A percentile compares a stretch with the other conserved stretches of the same genome.
Conservation (phyloP, 192 early-diverging fungal genomes). For the Gaertneriomyces sp. region DNA sequence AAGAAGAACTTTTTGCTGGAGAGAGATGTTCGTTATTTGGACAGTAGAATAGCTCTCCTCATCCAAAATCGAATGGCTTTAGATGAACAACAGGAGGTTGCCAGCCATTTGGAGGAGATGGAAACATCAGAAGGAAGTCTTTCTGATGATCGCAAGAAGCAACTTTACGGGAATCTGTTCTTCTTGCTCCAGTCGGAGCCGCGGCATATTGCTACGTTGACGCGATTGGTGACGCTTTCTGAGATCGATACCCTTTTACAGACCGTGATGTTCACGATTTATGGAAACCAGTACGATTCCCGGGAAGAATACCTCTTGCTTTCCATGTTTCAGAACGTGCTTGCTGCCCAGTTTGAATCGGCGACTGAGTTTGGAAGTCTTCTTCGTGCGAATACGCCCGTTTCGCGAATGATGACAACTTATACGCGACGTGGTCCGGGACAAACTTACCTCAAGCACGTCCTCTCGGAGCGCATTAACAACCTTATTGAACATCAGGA, state of each 20-base stretch:
- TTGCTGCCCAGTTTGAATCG: slow-evolving; percentile 91
- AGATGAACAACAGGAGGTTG: slow-evolving; percentile 81
- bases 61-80: slow-evolving; percentile 93
- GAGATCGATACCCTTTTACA: slow-evolving; percentile 94
- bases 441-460: slow-evolving; percentile 86
- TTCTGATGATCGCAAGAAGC: slow-evolving; percentile 71
- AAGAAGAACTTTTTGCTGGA: slow-evolving; percentile 95
- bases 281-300: slow-evolving; percentile 94
- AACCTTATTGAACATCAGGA: slow-evolving; percentile 76
- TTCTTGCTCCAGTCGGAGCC: slow-evolving; percentile 90
- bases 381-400: slow-evolving; percentile 90
- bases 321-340: slow-evolving; percentile 93
- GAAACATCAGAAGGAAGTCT: slow-evolving; percentile 51
- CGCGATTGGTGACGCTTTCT: slow-evolving; percentile 74
- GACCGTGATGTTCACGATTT: slow-evolving; percentile 95
- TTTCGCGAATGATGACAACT: slow-evolving; percentile 97
- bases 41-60: slow-evolving; percentile 84
- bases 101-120: slow-evolving; percentile 64
- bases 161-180: slow-evolving; percentile 91
- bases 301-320: slow-evolving; percentile 92
- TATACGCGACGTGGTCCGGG: slow-evolving; percentile 92
- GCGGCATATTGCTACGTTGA: slow-evolving; percentile 81
- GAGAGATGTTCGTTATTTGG: slow-evolving; percentile 86
- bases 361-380: slow-evolving; percentile 83
- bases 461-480: slow-evolving; percentile 74